These are phyloP conservation scores for Phialocephala subalpina DNA, from an alignment of 2,329 filamentous ascomycete genomes.

Conservation along the genomic window DNA sequence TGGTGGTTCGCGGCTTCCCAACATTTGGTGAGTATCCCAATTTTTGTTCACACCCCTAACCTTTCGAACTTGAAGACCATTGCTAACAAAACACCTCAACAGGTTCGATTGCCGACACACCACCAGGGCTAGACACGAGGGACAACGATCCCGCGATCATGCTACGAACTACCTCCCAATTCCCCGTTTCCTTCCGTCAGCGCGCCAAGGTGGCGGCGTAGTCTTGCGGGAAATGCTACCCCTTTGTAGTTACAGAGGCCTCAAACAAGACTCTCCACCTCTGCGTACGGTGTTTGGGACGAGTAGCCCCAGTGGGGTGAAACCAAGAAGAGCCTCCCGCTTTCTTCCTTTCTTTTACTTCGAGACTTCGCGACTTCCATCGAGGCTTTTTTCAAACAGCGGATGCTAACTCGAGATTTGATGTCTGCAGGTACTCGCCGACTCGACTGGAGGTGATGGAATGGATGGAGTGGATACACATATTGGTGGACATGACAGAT, in stretches of 20 bases:
- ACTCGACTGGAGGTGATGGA: neutral
- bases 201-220: slow-evolving; percentile 7
- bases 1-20: too few species aligned
- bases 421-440: neutral
- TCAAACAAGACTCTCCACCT: slow-evolving; percentile 1
- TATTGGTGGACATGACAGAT: too few species aligned
- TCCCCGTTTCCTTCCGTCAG: neutral
- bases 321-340: neutral
- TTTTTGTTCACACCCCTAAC: too few species aligned
- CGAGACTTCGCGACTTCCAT: too few species aligned
- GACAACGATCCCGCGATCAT: neutral
- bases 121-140: neutral
- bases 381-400: neutral
- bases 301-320: neutral
- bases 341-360: neutral
- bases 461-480: neutral
- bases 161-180: neutral
- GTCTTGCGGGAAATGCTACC: slow-evolving; percentile 9
- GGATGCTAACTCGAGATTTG: neutral
- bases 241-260: neutral
- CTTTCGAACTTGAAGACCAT: too few species aligned
- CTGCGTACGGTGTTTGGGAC: slow-evolving; percentile 9
- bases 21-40: too few species aligned
- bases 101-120: neutral
- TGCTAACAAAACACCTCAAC: neutral